Percentiles rank a stretch among this genome's conserved stretches.
These are phyloP conservation scores for Diospyros lotus DNA, from an alignment of 148 eudicot genomes.

Conservation along the genomic window DNA sequence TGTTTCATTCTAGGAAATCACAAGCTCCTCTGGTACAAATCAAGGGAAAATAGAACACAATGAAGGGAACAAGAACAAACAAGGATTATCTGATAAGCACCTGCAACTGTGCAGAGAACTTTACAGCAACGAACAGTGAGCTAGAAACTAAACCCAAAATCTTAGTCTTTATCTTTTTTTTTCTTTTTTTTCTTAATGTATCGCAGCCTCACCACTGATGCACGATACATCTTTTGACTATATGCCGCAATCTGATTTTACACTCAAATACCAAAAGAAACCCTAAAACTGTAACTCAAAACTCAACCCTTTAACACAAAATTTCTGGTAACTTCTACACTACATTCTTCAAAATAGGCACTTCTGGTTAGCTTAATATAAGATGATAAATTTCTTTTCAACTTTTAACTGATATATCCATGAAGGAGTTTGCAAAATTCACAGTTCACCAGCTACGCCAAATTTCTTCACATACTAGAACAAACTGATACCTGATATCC, in stretches of 20 bases:
- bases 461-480: constrained; percentile 19
- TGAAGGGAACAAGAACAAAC: background rate
- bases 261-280: constrained; percentile 33
- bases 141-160: constrained; percentile 10
- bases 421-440: constrained; percentile 16
- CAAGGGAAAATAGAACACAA: background rate
- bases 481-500: constrained; percentile 9
- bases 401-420: constrained; percentile 15
- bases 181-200: background rate
- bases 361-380: constrained; percentile 16
- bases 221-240: constrained; percentile 29
- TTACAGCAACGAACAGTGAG: constrained; percentile 17
- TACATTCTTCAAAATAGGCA: constrained; percentile 19
- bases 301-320: constrained; percentile 21
- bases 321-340: constrained; percentile 32
- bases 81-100: constrained; percentile 3
- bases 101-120: constrained; percentile 28
- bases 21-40: constrained; percentile 25
- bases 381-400: background rate
- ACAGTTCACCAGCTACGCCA: constrained; percentile 23
- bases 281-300: constrained; percentile 18
- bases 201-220: constrained; percentile 26
- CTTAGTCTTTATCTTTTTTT: background rate
- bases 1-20: constrained; percentile 35
- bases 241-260: constrained; percentile 43